Conservation (phyloP, 2,329 filamentous ascomycete genomes). For the Corynespora cassiicola region DNA sequence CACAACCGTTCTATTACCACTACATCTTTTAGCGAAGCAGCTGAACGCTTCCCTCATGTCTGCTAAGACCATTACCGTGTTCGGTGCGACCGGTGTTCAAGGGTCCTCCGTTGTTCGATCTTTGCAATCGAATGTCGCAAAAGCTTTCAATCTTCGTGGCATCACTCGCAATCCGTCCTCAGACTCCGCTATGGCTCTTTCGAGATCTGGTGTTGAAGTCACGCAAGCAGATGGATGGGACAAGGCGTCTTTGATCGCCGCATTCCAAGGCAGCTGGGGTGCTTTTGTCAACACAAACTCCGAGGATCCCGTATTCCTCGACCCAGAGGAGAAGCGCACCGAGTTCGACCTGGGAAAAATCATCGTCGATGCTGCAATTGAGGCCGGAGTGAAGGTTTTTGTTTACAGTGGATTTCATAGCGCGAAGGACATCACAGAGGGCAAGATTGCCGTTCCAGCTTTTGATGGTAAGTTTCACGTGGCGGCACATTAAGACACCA, state of each 20-base stretch:
- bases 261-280: constrained; percentile 27
- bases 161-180: constrained; percentile 62
- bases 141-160: constrained; percentile 58
- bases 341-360: constrained; percentile 24
- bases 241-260: constrained; percentile 21
- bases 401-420: constrained; percentile 26
- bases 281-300: constrained; percentile 28
- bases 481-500: not conserved
- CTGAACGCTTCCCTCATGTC: no score
- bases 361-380: constrained; percentile 20
- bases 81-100: constrained; percentile 51
- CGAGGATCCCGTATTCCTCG: constrained; percentile 23
- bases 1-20: no score
- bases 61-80: constrained; percentile 39
- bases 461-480: constrained; percentile 26
- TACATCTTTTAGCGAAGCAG: no score
- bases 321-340: constrained; percentile 16
- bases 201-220: constrained; percentile 18
- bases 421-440: constrained; percentile 17
- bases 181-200: constrained; percentile 53
- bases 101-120: constrained; percentile 48
- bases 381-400: constrained; percentile 19
- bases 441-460: constrained; percentile 16
- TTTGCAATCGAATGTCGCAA: constrained; percentile 32
- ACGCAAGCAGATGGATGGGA: constrained; percentile 30